These are phyloP conservation scores for Polychytrium aggregatum DNA, from an alignment of 192 early-diverging fungal genomes.

Conservation along the genomic window DNA sequence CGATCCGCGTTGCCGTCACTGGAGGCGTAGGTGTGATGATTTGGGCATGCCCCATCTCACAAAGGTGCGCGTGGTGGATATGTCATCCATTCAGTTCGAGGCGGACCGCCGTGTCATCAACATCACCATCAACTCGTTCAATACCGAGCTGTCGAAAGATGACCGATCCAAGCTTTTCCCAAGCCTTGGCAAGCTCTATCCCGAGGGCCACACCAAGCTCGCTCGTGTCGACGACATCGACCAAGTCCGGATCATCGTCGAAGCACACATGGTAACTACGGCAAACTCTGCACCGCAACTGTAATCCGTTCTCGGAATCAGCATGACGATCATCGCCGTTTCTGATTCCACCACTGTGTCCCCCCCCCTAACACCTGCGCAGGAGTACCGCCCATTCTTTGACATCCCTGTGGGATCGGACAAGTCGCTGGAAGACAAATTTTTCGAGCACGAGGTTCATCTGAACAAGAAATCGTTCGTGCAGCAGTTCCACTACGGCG, in stretches of 20 bases:
- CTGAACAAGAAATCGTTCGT: conserved; percentile 88
- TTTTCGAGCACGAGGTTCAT: conserved; percentile 90
- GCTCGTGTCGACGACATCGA: conserved; percentile 86
- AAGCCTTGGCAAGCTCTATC: conserved; percentile 79
- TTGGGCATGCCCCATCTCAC: too few species aligned
- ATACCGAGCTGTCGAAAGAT: conserved; percentile 94
- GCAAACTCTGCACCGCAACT: too few species aligned
- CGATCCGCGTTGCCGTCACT: too few species aligned
- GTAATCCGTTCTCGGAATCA: neutral
- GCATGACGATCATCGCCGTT: too few species aligned
- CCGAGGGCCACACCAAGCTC: conserved; percentile 75
- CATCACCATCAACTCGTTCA: conserved; percentile 98
- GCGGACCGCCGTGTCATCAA: conserved; percentile 96
- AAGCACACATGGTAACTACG: conserved; percentile 63
- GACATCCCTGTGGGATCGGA: conserved; percentile 48
- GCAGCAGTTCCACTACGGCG: conserved; percentile 93
- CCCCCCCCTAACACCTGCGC: too few species aligned
- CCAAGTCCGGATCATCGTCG: conserved; percentile 78
- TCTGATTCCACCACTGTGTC: too few species aligned
- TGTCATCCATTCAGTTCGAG: conserved; percentile 80
- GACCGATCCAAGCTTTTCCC: conserved; percentile 94
- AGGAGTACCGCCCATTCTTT: conserved; percentile 87
- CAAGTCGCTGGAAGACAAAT: conserved; percentile 80
- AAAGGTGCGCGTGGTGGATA: too few species aligned
- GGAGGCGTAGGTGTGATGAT: too few species aligned